A percentile compares a stretch with the other conserved stretches of the same genome.
phyloP scores from a whole-genome alignment of 75 land plant genomes.

The Adiantum capillusveneris region DNA sequence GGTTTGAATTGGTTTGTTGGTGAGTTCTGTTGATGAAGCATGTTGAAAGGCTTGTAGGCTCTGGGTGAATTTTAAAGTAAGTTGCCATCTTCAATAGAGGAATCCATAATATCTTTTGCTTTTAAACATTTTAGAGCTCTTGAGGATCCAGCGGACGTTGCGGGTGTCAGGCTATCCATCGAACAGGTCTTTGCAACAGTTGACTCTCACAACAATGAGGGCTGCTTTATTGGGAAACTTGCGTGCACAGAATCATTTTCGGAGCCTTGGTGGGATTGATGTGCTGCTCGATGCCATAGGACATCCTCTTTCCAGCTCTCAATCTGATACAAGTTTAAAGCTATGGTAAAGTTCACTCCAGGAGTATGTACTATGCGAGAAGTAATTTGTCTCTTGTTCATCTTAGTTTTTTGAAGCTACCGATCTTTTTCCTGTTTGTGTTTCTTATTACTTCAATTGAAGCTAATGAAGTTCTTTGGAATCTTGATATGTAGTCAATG shows the following conservation, averaged over 20 bases:
- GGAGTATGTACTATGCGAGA: no score
- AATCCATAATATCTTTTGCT: no score
- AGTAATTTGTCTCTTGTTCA: no score
- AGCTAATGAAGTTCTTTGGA: no score
- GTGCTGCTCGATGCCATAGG: conserved; percentile 82
- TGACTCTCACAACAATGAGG: conserved; percentile 53
- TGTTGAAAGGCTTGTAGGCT: no score
- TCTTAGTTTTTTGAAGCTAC: no score
- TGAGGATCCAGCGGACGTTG: conserved; percentile 62
- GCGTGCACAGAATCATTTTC: conserved; percentile 92
- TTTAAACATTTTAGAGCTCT: conserved; percentile 85
- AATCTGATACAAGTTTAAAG: neutral
- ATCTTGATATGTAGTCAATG: no score
- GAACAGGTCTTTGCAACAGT: conserved; percentile 56
- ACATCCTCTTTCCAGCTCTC: conserved; percentile 17
- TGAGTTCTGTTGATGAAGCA: no score
- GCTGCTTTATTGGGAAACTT: conserved; percentile 51
- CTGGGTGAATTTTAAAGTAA: no score
- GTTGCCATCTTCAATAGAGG: no score
- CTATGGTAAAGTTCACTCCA: neutral
- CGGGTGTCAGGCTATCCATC: conserved; percentile 45
- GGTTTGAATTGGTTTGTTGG: conserved; percentile 99
- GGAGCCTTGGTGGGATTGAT: conserved; percentile 93
- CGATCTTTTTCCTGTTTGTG: no score
- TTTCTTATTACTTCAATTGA: no score